Percentiles rank a stretch among this genome's conserved stretches.
Evolutionary conservation across 495 filamentous ascomycete genomes (phyloP).

Genomic region (Hypoxylon fuscum): DNA sequence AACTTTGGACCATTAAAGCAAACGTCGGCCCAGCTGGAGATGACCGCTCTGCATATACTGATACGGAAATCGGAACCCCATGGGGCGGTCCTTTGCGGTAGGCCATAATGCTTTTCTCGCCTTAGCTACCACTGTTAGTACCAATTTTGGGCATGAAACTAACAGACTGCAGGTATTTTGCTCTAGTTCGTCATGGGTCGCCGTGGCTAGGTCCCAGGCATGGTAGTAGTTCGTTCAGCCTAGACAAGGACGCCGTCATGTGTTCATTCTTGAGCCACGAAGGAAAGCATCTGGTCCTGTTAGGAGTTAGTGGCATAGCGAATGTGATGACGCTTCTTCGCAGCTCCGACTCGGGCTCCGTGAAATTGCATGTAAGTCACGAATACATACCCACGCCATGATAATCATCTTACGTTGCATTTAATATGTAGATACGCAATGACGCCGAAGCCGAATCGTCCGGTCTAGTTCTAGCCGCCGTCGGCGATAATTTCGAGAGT

Average conservation of each 20-base stretch:
- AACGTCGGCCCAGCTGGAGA: constrained; percentile 62
- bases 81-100: constrained; percentile 58
- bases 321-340: constrained; percentile 76
- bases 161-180: constrained; percentile 69
- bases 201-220: constrained; percentile 92
- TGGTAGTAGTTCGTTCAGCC: constrained; percentile 68
- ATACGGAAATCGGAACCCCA: constrained; percentile 70
- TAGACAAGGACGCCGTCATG: constrained; percentile 81
- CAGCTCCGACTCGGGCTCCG: constrained; percentile 69
- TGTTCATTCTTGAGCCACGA: constrained; percentile 80
- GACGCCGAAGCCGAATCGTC: constrained; percentile 64
- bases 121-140: not conserved
- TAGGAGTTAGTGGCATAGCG: constrained; percentile 80
- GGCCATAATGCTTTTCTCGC: constrained; percentile 37
- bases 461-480: constrained; percentile 74
- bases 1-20: constrained; percentile 74
- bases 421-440: constrained; percentile 59
- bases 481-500: constrained; percentile 77
- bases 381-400: not conserved
- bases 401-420: constrained; percentile 19
- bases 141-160: constrained; percentile 14
- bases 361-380: constrained; percentile 70
- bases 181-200: constrained; percentile 77
- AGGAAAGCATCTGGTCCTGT: constrained; percentile 80
- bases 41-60: constrained; percentile 62